phyloP scores from a whole-genome alignment of 768 basidiomycete genomes.

The Podaxis sp. region DNA sequence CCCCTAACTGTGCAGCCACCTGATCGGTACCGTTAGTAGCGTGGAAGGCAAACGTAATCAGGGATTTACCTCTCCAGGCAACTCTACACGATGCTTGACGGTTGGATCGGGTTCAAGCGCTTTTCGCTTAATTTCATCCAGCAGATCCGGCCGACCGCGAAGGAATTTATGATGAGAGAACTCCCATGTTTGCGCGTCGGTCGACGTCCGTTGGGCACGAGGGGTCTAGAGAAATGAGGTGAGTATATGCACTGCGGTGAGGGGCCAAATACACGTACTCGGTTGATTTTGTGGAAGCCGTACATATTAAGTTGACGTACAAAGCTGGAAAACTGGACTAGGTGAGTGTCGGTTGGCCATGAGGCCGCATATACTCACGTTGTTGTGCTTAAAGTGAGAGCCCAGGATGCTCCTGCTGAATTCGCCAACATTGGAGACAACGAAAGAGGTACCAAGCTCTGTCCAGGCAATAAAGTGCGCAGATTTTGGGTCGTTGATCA shows the following conservation, averaged over 20 bases:
- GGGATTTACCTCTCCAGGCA: constrained; percentile 71
- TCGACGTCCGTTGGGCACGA: constrained; percentile 77
- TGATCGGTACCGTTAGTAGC: constrained; percentile 21
- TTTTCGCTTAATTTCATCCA: constrained; percentile 87
- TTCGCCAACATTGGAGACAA: constrained; percentile 83
- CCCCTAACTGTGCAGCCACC: constrained; percentile 62
- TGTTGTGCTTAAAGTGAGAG: constrained; percentile 89
- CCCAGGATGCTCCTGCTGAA: constrained; percentile 85
- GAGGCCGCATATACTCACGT: constrained; percentile 46
- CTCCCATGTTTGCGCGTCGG: constrained; percentile 84
- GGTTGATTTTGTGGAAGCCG: constrained; percentile 92
- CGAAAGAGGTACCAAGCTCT: constrained; percentile 79
- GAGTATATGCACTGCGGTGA: background rate
- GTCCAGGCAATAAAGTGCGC: constrained; percentile 84
- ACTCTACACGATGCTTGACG: constrained; percentile 70
- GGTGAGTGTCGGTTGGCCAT: constrained; percentile 7
- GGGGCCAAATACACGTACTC: constrained; percentile 44
- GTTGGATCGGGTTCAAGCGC: constrained; percentile 79
- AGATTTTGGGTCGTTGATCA: constrained; percentile 84
- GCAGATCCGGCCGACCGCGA: constrained; percentile 74
- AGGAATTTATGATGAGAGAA: constrained; percentile 88
- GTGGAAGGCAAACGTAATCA: constrained; percentile 7
- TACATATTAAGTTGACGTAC: constrained; percentile 97
- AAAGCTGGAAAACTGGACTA: constrained; percentile 81
- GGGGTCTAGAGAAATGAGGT: constrained; percentile 52